Evolutionary conservation across 176 grass and related monocot species (phyloP), one percentile per base, ranked within the genome.

Genomic region (Metroxylon sagu): DNA sequence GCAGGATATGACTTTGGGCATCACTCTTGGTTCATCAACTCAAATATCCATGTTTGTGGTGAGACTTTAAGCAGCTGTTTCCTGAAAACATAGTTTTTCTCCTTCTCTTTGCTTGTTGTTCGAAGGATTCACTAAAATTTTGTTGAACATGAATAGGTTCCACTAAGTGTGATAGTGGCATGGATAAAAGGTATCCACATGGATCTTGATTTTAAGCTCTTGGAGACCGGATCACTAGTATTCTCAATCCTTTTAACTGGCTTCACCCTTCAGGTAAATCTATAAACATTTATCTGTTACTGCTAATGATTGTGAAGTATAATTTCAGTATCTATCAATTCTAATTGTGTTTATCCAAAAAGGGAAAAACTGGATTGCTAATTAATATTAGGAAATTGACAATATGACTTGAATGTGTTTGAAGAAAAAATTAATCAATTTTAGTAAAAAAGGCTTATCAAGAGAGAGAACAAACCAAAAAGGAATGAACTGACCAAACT

Each of bases 41-140:
- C 85, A 95, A 56, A 95, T 95, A 77, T 86, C 82, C 6, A 95
- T 95, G 85, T 95, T 89, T 89, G 76, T 86, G 89, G 89, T 95
- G 6, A 66, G 49, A 66, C 3, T 2, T 29, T 7, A 8, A n/a
- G 5, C 6, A 26, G 21, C 16, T 18, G 18, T 28, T 53, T 53
- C 16, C 31, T 35, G 31, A 35, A 19, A 19, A n/a, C 4, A 27
- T 27, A 59, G 31, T 10, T 27, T 16, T 28, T 29, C 5, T 26
- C 49, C 16, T 53, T 10, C 25, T 52, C 21, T 5, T 28, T 52
- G 28, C 3, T 62, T 35, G 31, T 7, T 35, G 31, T 48, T 19
- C 1, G 2, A 19, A 12, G 19, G 19, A 53, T 27, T 10, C 4
- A 27, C 23, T 10, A 35, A 17, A n/a, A 5, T 14, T 27, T 29